Evolutionary conservation across 371 early-diverging fungal species (phyloP), one percentile per base, ranked within the genome.

Genomic region (Smittium culicis): DNA sequence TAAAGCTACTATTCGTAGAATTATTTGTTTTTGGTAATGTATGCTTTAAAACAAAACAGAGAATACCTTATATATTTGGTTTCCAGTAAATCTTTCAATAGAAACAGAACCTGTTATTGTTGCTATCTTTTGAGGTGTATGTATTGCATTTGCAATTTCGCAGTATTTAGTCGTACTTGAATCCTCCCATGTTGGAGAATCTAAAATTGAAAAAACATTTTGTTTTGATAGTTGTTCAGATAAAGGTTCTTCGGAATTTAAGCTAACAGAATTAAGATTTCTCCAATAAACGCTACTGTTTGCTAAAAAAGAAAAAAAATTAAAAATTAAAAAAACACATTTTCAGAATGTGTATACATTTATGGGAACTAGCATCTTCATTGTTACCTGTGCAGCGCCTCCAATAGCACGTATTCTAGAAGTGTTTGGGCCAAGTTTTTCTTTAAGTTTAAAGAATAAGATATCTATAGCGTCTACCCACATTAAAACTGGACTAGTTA

Each of bases 101-200:
- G 85, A 89, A 17, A 78, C 79, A 3, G 88, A 89, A 3, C 90
- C 91, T 0, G 90, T 87, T 64, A 88, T 66, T 20, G 80, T 74
- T 1, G 88, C 88, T 56, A 90, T 74, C 1, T 71, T 71, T 28
- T 80, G 33, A 0, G 85, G 68, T 1, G 88, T 90, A 1, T 83
- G 80, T 2, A 73, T 69, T 25, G 71, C 66, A 61, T 90, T 87
- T 30, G 89, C 73, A 1, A 75, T 70, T 11, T 73, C 73, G 64
- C 92, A 91, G 68, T 90, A 82, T 35, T 72, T 58, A 0, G 74
- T 70, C 1, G 91, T 90, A 69, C 89, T 90, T 16, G 88, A 81
- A 66, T 91, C 92, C 73, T 88, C 87, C 92, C 92, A 91, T 67
- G 88, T 89, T 1, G 92, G 92, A 1, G 89, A 89, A 45, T 83